Evolutionary conservation across 202 grass and related monocot species (phyloP).

Genomic region (Bolboschoenoplectus hybrid): DNA sequence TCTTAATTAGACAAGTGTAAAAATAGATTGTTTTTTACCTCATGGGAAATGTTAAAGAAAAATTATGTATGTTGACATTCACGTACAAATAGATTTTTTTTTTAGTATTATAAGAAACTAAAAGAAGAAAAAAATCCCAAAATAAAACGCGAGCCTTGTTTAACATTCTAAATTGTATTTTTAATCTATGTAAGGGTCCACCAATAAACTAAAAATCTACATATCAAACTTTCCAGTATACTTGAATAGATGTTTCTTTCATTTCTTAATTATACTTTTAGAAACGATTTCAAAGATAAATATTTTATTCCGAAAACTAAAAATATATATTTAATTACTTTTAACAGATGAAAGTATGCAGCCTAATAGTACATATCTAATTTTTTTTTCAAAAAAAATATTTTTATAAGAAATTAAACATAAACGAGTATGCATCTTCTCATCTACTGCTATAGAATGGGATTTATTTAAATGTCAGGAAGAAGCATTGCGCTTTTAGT

Average conservation of each 20-base stretch:
- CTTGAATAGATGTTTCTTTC: too few species aligned
- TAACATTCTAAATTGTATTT: neutral
- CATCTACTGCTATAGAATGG: neutral
- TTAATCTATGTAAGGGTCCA: neutral
- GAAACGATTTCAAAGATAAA: too few species aligned
- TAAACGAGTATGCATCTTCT: neutral
- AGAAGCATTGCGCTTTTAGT: neutral
- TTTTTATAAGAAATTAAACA: neutral
- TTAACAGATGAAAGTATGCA: neutral
- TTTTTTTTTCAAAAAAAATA: neutral
- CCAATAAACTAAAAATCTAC: too few species aligned
- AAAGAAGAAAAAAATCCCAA: neutral
- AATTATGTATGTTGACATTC: neutral
- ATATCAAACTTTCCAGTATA: too few species aligned
- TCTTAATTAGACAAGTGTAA: neutral
- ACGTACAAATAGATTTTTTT: neutral
- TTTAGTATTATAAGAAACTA: neutral
- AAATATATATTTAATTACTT: neutral
- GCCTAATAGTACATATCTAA: neutral
- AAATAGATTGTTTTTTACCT: neutral
- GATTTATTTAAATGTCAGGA: neutral
- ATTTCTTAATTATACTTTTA: too few species aligned
- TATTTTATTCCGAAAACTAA: neutral
- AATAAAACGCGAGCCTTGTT: neutral
- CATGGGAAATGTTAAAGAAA: neutral